These are phyloP conservation scores for Spathaspora jeffriesii DNA, from an alignment of 1,139 yeast species.

Conservation along the genomic window DNA sequence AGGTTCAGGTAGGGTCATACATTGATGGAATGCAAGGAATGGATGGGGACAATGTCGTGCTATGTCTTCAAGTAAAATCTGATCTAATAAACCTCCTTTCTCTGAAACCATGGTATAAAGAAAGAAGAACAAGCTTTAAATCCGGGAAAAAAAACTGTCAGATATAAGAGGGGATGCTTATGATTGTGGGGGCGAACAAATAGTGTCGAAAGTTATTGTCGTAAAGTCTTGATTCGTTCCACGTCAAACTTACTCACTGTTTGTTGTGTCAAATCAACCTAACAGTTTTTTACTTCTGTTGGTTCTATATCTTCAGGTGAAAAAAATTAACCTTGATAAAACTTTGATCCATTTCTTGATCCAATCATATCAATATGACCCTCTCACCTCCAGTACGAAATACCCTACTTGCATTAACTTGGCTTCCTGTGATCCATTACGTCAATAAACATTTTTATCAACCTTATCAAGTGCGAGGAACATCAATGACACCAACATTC, in stretches of 20 bases:
- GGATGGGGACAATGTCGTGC: constrained; percentile 67
- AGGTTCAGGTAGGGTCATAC: constrained; percentile 50
- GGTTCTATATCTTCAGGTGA: not conserved
- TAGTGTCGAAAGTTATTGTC: not conserved
- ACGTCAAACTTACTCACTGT: not conserved
- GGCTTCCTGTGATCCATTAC: constrained; percentile 82
- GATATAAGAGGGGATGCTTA: not conserved
- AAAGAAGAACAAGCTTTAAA: not conserved
- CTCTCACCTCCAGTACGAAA: constrained; percentile 17
- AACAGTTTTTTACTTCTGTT: not conserved
- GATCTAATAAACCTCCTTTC: constrained; percentile 28
- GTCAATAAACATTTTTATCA: constrained; percentile 72
- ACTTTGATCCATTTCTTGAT: not conserved
- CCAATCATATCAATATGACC: not conserved
- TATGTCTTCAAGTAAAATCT: constrained; percentile 40
- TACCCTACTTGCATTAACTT: constrained; percentile 38
- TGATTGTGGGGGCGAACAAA: not conserved
- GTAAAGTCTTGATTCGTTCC: not conserved
- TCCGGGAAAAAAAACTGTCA: constrained; percentile 3
- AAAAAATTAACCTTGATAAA: not conserved
- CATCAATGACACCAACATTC: constrained; percentile 88
- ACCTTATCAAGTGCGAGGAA: constrained; percentile 77
- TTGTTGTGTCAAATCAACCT: not conserved
- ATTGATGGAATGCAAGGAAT: constrained; percentile 64
- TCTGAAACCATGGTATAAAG: constrained; percentile 10